A percentile compares a stretch with the other conserved stretches of the same genome.
These are phyloP conservation scores for Posidonia oceanica DNA, from an alignment of 116 monocot species.

Conservation along the genomic window DNA sequence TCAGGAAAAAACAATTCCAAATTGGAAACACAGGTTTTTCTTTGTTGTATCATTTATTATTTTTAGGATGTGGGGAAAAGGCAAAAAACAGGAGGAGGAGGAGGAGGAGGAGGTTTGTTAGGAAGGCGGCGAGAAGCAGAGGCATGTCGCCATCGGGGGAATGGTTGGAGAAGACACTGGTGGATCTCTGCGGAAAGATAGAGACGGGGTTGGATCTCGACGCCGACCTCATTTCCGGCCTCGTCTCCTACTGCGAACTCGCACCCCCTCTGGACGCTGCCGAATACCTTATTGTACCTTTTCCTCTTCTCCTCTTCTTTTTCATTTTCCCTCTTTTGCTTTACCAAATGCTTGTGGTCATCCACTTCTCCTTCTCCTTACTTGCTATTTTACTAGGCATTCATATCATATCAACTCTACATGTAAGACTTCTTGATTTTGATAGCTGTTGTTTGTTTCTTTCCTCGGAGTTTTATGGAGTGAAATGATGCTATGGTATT, in stretches of 20 bases:
- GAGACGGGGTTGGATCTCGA: conserved; percentile 54
- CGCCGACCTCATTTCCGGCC: conserved; percentile 75
- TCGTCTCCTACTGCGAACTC: conserved; percentile 98
- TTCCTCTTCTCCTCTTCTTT: neutral
- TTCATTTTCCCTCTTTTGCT: neutral
- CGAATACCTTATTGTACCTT: conserved; percentile 61
- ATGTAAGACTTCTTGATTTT: neutral
- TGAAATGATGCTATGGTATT: neutral
- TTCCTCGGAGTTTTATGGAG: too few species aligned
- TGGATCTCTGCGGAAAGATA: conserved; percentile 40
- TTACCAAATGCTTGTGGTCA: too few species aligned
- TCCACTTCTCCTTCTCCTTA: neutral
- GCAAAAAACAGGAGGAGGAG: too few species aligned
- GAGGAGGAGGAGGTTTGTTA: too few species aligned
- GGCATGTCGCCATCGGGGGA: conserved; percentile 35
- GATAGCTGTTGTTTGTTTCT: neutral
- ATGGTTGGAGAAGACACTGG: conserved; percentile 81
- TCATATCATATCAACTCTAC: neutral
- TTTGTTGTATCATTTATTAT: too few species aligned
- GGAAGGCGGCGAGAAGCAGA: too few species aligned
- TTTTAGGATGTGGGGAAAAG: too few species aligned
- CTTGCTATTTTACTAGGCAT: neutral
- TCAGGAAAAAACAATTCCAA: too few species aligned
- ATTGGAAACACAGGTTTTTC: too few species aligned
- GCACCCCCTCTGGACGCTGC: conserved; percentile 81